These are phyloP conservation scores for Antitrichia curtipendula DNA, from an alignment of 225 moss, liverwort and hornwort genomes.

Conservation along the genomic window DNA sequence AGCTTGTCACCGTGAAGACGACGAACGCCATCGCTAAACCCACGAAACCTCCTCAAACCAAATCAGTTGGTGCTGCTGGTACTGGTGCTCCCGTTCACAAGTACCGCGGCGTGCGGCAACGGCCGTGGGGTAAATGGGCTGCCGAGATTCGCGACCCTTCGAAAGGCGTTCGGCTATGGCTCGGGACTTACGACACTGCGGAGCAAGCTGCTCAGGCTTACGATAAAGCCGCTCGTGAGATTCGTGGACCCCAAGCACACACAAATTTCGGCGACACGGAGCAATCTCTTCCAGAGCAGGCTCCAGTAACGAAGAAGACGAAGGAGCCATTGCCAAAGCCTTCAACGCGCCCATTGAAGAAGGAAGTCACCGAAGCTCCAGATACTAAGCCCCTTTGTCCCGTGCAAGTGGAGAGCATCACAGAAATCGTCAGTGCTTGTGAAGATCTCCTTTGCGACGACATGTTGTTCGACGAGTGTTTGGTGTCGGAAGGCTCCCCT, in stretches of 20 bases:
- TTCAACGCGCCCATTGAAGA: neutral
- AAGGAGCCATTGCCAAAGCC: neutral
- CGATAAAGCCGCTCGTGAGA: slow-evolving; percentile 31
- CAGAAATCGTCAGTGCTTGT: neutral
- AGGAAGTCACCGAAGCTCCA: neutral
- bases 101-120: slow-evolving; percentile 38
- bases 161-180: slow-evolving; percentile 35
- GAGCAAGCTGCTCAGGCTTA: slow-evolving; percentile 45
- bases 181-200: slow-evolving; percentile 40
- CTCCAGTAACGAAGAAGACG: neutral
- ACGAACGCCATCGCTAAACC: neutral
- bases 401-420: neutral
- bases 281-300: neutral
- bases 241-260: slow-evolving; percentile 32
- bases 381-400: neutral
- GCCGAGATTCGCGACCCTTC: slow-evolving; percentile 48
- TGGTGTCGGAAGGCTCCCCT: slow-evolving; percentile 10
- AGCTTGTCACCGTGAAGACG: neutral
- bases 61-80: neutral
- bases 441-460: neutral
- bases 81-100: neutral
- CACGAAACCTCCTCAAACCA: neutral
- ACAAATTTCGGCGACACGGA: slow-evolving; percentile 14
- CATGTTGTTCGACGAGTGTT: slow-evolving; percentile 1
- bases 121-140: slow-evolving; percentile 54